Base-by-base conservation (phyloP, 345 rosid species). In the thale cress (Arabidopsis thaliana) region DNA sequence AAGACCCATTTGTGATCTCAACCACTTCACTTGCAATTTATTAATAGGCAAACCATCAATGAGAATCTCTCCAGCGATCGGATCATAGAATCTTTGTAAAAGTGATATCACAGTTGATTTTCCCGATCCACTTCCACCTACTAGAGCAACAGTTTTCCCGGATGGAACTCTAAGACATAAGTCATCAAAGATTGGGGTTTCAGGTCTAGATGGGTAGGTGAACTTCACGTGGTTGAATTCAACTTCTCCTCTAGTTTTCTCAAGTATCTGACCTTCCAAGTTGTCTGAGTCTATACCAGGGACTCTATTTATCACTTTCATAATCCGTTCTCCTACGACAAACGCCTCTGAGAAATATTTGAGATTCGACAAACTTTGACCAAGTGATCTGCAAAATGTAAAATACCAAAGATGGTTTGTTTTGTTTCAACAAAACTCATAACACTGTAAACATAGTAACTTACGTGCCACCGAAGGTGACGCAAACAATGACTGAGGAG, bases 61-160 rank as follows among this genome's bases (percentile, higher is more conserved):
- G 87, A 89, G 89, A 65, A 91, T 90, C 71, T 89, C 90, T 33
- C 97, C 98, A 7, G 81, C 87, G 0, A 37, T 42, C 0, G 98
- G 96, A 79, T 93, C 96, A 10, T 93, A 93, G 52, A 93, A 91
- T 40, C 98, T 82, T 67, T 91, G 93, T 22, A 91, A 88, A 77
- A 91, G 83, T 2, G 91, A 89, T 48, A 91, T 85, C 44, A 93
- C 88, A 0, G 98, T 91, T 71, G 97, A 91, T 81, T 93, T 93
- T 9, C 97, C 98, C 0, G 92, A 91, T 34, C 98, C 97, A 50
- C 93, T 91, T 37, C 89, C 92, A 3, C 98, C 98, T 1, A 93
- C 97, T 25, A 93, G 82, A 58, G 98, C 98, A 73, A 89, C 96
- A 77, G 94, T 93, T 72, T 88, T 91, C 25, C 98, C 94, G 2